Evolutionary conservation across 2,329 filamentous ascomycete species (phyloP).

Genomic region (Trichoderma sp.): DNA sequence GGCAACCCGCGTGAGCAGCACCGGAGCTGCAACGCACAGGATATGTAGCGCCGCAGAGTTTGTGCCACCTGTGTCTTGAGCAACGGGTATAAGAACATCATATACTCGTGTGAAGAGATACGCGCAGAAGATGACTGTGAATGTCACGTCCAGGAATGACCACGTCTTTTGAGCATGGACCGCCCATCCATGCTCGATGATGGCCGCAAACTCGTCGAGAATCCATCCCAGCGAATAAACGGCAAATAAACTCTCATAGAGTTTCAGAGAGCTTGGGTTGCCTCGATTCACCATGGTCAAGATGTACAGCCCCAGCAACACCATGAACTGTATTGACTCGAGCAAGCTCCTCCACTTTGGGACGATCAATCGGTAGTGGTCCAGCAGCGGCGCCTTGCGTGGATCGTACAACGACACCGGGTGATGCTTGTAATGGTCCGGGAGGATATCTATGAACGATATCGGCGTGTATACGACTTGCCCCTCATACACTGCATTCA

Average conservation of each 20-base stretch:
- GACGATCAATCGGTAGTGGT: slow-evolving; percentile 70
- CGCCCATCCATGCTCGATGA: slow-evolving; percentile 63
- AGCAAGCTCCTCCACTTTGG: slow-evolving; percentile 65
- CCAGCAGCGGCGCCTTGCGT: slow-evolving; percentile 60
- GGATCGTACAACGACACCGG: slow-evolving; percentile 70
- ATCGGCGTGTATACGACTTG: slow-evolving; percentile 68
- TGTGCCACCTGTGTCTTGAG: slow-evolving; percentile 28
- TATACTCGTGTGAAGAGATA: slow-evolving; percentile 61
- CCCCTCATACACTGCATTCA: slow-evolving; percentile 67
- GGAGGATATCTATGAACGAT: slow-evolving; percentile 68
- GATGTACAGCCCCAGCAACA: slow-evolving; percentile 61
- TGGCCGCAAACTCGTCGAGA: slow-evolving; percentile 62
- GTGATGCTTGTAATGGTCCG: slow-evolving; percentile 69
- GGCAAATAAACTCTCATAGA: slow-evolving; percentile 58
- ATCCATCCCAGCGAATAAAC: slow-evolving; percentile 67
- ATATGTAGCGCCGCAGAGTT: slow-evolving; percentile 56
- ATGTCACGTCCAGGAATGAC: slow-evolving; percentile 72
- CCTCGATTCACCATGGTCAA: slow-evolving; percentile 61
- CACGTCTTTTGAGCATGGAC: slow-evolving; percentile 73
- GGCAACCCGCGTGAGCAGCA: slow-evolving; percentile 67
- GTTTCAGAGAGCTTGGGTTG: slow-evolving; percentile 38
- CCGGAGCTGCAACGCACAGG: slow-evolving; percentile 63
- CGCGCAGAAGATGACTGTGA: slow-evolving; percentile 58
- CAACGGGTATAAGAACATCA: slow-evolving; percentile 46
- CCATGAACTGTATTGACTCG: slow-evolving; percentile 63